Base-by-base conservation (phyloP, 352 stramenopile species). In the Aphanomyces astaci region DNA sequence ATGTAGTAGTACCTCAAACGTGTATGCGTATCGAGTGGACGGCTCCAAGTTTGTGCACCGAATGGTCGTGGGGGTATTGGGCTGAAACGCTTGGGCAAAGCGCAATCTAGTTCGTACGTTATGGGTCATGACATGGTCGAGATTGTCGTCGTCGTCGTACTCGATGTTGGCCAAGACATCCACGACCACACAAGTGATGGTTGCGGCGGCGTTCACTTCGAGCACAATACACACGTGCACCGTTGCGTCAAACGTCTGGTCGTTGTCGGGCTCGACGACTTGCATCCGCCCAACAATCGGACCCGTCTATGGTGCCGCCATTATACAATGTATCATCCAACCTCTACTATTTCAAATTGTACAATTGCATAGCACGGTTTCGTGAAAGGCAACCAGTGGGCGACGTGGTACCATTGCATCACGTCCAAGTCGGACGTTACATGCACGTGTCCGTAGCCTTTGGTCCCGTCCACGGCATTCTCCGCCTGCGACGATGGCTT, bases 1-100 rank as follows among this genome's bases (percentile, higher is more conserved):
- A n/a, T n/a, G n/a, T n/a, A n/a, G n/a, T n/a, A 63, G 7, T 36
- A 84, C 78, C 66, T 88, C 82, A 54, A 93, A 91, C 15, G 73
- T 78, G 36, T 88, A 90, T 0, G 88, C 64, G 31, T 88, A 93
- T 63, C 84, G 73, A 24, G 80, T 71, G 39, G 89, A 73, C n/a
- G 80, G 80, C 4, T 64, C 33, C 10, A 93, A 70, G 0, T 66
- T 75, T 5, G 72, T 15, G 30, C 89, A 76, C 25, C 69, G 59
- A 70, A 93, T 90, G 0, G 88, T 71, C 2, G 73, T 52, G 0
- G 84, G 84, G 7, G 66, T 62, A 27, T 82, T 68, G 2, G 72
- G 64, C 19, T 31, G 52, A 22, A 90, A 33, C 15, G 77, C 63
- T 24, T 72, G 36, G 0, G 51, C 70, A 15, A 89, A 70, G 19